Base-by-base conservation (phyloP, 2,329 filamentous ascomycete species). In the Calonectria leucothoes region DNA sequence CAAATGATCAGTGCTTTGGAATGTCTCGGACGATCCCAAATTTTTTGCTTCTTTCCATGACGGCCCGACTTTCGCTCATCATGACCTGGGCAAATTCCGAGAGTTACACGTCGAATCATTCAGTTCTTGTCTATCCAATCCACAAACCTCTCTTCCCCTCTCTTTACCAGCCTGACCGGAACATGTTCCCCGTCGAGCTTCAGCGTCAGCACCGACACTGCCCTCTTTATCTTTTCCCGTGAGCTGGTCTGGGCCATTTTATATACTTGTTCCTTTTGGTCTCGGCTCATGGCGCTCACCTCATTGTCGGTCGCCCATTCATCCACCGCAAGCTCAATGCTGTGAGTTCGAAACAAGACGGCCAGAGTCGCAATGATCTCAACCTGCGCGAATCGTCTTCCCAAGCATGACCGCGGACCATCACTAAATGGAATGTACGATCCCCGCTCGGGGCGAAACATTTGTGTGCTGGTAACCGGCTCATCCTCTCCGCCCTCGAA, bases 91-190 rank as follows among this genome's bases (percentile, higher is more conserved):
- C 6, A 7, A 45, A 45, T 45, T n/a, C n/a, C 17, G 39, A n/a
- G 6, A 45, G 39, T 45, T 45, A 20, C 20, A 20, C 39, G 39
- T 45, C 8, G 4, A n/a, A n/a, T 20, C 17, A 45, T 45, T 45
- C 20, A 45, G 20, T 45, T 11, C 71, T 63, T 71, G 39, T 84
- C 78, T 66, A 84, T 73, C 79, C 85, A 85, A 51, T 83, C 80
- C 45, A 90, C 84, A 84, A 96, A 95, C 79, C 89, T 89, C 87
- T 96, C 94, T 75, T 89, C 84, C 0, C 94, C 94, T 77, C 93
- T 91, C 85, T 86, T 91, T 12, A 94, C 92, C 76, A 96, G 83
- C 75, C 93, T 85, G 49, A 96, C 85, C 0, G 93, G 92, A 39
- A 96, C 91, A 69, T 89, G 86, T 7, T 86, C 86, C n/a, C 85